Percentiles rank a stretch among this genome's conserved stretches.
Conservation (phyloP, 306 rosid species). For the Abrus precatorius region DNA sequence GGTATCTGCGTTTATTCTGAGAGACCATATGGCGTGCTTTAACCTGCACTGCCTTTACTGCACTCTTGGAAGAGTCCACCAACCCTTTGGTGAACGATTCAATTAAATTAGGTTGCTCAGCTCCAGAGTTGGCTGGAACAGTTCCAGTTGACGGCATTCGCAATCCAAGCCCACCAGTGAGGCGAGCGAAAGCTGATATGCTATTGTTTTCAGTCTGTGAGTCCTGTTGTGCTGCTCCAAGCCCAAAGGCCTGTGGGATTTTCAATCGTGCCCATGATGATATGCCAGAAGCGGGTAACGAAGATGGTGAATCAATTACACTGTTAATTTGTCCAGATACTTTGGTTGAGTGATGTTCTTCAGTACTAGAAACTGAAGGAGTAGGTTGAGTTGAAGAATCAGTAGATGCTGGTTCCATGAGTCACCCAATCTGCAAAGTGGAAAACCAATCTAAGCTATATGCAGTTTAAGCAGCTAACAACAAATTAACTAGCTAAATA, state of each 20-base stretch:
- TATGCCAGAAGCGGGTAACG: conserved; percentile 54
- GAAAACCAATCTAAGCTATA: conserved; percentile 20
- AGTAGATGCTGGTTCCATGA: conserved; percentile 55
- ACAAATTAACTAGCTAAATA: not conserved
- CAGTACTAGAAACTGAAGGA: conserved; percentile 48
- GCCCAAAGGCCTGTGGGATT: conserved; percentile 49
- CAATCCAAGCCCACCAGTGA: conserved; percentile 68
- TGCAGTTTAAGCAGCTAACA: conserved; percentile 19
- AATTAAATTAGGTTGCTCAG: conserved; percentile 62
- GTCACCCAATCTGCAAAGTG: conserved; percentile 42
- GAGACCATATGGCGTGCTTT: conserved; percentile 95
- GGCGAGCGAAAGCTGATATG: conserved; percentile 64
- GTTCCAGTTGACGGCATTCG: conserved; percentile 59
- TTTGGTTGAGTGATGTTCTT: conserved; percentile 46
- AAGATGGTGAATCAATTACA: conserved; percentile 45
- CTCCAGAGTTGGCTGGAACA: conserved; percentile 45
- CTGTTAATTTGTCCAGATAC: conserved; percentile 50
- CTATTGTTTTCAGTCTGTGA: conserved; percentile 53
- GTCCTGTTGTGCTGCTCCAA: conserved; percentile 56
- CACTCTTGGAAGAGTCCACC: conserved; percentile 75
- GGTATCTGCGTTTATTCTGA: conserved; percentile 92
- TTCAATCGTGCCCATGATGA: conserved; percentile 66
- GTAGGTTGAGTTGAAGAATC: conserved; percentile 43
- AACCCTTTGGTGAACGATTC: conserved; percentile 81
- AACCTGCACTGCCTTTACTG: conserved; percentile 92